phyloP scores from a whole-genome alignment of 1,139 yeast species.

The Arxiozyma bovina region DNA sequence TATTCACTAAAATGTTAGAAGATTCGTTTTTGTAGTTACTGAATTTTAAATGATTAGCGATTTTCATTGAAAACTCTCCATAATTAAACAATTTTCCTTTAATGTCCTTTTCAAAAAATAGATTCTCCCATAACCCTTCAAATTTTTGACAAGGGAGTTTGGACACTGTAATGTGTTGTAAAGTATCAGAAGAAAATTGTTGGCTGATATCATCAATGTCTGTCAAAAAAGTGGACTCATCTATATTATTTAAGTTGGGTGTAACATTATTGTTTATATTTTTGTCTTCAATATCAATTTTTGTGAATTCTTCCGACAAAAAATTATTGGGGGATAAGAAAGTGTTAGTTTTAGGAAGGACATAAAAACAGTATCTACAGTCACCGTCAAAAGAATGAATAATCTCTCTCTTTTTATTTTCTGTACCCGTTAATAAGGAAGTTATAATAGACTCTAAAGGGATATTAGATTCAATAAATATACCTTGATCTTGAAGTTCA shows the following conservation, averaged over 20 bases:
- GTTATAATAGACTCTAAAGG: not conserved
- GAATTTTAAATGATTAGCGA: slow-evolving; percentile 12
- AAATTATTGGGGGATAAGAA: not conserved
- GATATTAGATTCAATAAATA: not conserved
- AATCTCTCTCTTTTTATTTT: not conserved
- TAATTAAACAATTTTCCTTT: slow-evolving; percentile 27
- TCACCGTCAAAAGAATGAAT: not conserved
- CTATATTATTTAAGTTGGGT: not conserved
- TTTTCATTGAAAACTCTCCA: slow-evolving; percentile 25
- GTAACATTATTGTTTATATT: not conserved
- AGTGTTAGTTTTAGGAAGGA: not conserved
- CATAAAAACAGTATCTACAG: too few species aligned
- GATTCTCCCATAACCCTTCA: slow-evolving; percentile 30
- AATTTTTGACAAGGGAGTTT: slow-evolving; percentile 25
- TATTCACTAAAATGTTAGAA: slow-evolving; percentile 13
- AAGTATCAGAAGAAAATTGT: slow-evolving; percentile 17
- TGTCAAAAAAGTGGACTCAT: not conserved
- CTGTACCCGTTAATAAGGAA: not conserved
- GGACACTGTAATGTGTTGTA: slow-evolving; percentile 14
- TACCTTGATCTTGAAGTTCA: not conserved
- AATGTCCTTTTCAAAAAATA: slow-evolving; percentile 24
- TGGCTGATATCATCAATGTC: slow-evolving; percentile 1
- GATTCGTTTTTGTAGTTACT: not conserved
- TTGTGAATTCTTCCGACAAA: not conserved
- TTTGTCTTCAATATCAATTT: slow-evolving; percentile 20